Evolutionary conservation across 768 basidiomycete species (phyloP), one percentile per base, ranked within the genome.

Genomic region (Sporobolomyces phaffii): DNA sequence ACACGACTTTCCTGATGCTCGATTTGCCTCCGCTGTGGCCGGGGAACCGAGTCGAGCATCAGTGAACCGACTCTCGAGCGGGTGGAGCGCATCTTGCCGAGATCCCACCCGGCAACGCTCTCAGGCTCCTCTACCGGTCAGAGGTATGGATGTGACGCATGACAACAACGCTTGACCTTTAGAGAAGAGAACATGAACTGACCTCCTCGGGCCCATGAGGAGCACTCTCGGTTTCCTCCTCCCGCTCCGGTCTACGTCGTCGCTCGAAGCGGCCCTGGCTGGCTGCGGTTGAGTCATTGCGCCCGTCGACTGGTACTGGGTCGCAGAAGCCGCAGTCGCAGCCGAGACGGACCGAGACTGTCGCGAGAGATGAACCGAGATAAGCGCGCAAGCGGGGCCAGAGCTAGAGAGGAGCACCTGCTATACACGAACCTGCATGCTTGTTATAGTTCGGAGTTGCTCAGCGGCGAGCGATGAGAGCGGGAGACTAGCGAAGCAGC

Each of bases 1-100:
- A 94, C n/a, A 96, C 83, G 38, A 93, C 90, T 77, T 92, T 85
- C 73, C 87, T 84, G 59, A 92, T 90, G 24, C 89, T 91, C 40
- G 91, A 89, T 78, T 96, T 98, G 65, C 93, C 93, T 64, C 88
- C 87, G 79, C 92, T 93, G 75, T 36, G 10, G 20, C 7, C 1
- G 5, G 17, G 11, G 34, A 24, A 15, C 29, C 14, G 17, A 20
- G 6, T 10, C 10, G 31, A 34, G 28, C 26, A 7, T 38, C 24
- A 40, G 49, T 10, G 49, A 28, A 51, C 29, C 29, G 29, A 9
- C 17, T 38, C 50, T 24, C 7, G 50, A 51, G 20, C 13, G 33
- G 22, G 50, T 33, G 50, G 29, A 18, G 28, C 50, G 38, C 10
- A 38, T 38, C 10, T 9, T 38, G 9, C 10, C 38, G 38, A 38